Conservation (phyloP, 495 filamentous ascomycete genomes). For the Tuber aestivum region DNA sequence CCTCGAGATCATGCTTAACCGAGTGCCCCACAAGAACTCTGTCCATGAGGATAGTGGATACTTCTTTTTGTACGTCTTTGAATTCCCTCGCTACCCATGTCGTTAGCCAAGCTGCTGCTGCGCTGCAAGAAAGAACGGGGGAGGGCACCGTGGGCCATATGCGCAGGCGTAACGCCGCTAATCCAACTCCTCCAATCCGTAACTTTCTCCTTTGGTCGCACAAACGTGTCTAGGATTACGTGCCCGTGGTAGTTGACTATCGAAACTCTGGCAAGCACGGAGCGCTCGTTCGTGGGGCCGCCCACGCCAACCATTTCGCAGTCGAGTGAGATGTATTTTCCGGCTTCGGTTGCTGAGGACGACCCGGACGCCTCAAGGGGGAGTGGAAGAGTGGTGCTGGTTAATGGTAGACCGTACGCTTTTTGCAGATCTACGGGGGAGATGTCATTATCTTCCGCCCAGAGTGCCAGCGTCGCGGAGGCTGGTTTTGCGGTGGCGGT, state of each 20-base stretch:
- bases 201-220: constrained; percentile 66
- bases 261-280: constrained; percentile 73
- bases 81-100: constrained; percentile 55
- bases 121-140: neutral
- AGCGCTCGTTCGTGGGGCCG: constrained; percentile 57
- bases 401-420: constrained; percentile 49
- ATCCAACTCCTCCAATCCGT: constrained; percentile 86
- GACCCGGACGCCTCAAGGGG: constrained; percentile 12
- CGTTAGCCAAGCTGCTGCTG: neutral
- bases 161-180: constrained; percentile 65
- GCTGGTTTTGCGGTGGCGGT: constrained; percentile 25
- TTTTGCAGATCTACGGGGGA: constrained; percentile 55
- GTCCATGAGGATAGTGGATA: constrained; percentile 64
- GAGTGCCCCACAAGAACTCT: constrained; percentile 83
- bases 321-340: constrained; percentile 87
- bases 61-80: constrained; percentile 64
- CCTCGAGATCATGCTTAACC: constrained; percentile 77
- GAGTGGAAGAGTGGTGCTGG: constrained; percentile 34
- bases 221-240: constrained; percentile 86
- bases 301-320: constrained; percentile 98
- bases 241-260: constrained; percentile 87
- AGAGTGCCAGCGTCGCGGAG: constrained; percentile 45
- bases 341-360: constrained; percentile 55
- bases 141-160: constrained; percentile 50
- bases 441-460: constrained; percentile 57